phyloP scores from a whole-genome alignment of 768 basidiomycete species.

The Suillus americanus region DNA sequence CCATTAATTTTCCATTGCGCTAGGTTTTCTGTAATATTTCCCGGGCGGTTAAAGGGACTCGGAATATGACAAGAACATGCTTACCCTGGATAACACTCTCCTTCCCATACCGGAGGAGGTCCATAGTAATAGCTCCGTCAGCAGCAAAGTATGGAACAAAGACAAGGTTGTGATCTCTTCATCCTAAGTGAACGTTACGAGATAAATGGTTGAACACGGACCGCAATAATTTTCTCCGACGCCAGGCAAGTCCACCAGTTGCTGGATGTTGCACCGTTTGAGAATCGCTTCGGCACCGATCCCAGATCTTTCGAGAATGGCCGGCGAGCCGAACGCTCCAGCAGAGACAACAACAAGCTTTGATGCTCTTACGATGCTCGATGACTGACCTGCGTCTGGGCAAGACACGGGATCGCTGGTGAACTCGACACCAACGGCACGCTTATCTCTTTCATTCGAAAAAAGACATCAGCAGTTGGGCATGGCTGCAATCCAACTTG shows the following conservation, averaged over 20 bases:
- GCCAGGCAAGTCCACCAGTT: slow-evolving; percentile 38
- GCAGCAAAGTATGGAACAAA: slow-evolving; percentile 36
- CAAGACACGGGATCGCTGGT: slow-evolving; percentile 24
- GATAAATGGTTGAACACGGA: not conserved
- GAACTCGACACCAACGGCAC: slow-evolving; percentile 40
- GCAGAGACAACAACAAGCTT: slow-evolving; percentile 39
- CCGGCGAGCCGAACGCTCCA: slow-evolving; percentile 44
- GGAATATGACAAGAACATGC: slow-evolving; percentile 16
- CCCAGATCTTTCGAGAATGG: slow-evolving; percentile 55
- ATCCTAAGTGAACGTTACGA: no score
- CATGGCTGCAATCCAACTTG: not conserved
- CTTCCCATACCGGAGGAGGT: slow-evolving; percentile 41
- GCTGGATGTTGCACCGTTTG: slow-evolving; percentile 24
- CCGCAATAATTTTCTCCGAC: slow-evolving; percentile 45
- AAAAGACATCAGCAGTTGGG: not conserved
- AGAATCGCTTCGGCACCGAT: slow-evolving; percentile 36
- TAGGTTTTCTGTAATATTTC: slow-evolving; percentile 12
- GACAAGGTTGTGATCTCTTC: slow-evolving; percentile 30
- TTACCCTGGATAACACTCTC: slow-evolving; percentile 40
- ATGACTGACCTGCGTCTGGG: slow-evolving; percentile 10
- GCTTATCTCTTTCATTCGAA: slow-evolving; percentile 25
- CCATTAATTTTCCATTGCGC: slow-evolving; percentile 36
- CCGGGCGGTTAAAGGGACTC: not conserved
- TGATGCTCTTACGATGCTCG: slow-evolving; percentile 26
- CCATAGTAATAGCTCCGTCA: slow-evolving; percentile 47